phyloP scores from a whole-genome alignment of 2,329 filamentous ascomycete species.

The Botryotinia narcissicola region DNA sequence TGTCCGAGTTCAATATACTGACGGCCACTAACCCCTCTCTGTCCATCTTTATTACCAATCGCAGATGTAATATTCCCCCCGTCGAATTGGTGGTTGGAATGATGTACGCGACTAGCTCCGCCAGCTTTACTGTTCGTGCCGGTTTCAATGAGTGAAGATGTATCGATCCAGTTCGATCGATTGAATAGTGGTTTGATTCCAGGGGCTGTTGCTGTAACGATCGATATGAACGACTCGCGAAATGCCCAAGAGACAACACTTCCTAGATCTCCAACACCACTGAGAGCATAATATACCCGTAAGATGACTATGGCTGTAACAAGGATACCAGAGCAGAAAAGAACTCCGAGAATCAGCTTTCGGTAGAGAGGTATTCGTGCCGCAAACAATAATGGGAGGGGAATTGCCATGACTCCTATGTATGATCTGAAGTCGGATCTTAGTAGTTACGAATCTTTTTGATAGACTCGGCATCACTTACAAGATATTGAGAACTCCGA shows the following conservation, averaged over 20 bases:
- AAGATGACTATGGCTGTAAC: background rate
- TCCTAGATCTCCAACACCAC: background rate
- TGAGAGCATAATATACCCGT: background rate
- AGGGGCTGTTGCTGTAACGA: background rate
- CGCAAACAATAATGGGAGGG: background rate
- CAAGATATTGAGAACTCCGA: slow-evolving; percentile 10
- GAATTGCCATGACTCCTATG: slow-evolving; percentile 5
- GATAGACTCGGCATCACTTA: background rate
- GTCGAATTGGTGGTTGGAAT: background rate
- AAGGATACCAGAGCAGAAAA: background rate
- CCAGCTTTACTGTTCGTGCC: background rate
- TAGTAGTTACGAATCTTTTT: background rate
- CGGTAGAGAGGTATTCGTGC: background rate
- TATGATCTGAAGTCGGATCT: background rate
- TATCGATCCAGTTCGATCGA: background rate
- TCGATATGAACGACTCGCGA: slow-evolving; percentile 1
- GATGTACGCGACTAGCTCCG: background rate
- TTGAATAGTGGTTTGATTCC: background rate
- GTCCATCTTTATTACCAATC: background rate
- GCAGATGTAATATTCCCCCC: background rate
- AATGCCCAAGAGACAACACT: background rate
- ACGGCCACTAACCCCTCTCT: background rate
- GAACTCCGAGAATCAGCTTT: background rate
- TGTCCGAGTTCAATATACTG: slow-evolving; percentile 3
- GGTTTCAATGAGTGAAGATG: background rate